Base-by-base conservation (phyloP, 2,329 filamentous ascomycete species). In the Sporothrix protearum region DNA sequence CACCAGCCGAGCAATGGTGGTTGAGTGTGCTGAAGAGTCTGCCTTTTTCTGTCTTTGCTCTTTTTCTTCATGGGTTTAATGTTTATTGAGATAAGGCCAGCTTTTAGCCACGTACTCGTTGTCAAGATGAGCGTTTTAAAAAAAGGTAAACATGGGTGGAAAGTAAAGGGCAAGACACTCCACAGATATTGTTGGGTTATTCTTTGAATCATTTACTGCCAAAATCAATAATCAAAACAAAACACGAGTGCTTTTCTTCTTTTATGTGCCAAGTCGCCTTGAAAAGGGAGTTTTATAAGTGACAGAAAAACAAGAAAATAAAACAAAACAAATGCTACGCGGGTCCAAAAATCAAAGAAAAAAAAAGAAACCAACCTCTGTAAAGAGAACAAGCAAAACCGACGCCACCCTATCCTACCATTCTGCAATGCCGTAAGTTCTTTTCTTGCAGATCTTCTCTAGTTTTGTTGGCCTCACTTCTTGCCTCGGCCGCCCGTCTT, bases 401-500 rank as follows among this genome's bases (percentile, higher is more conserved):
- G 45, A 19, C 25, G n/a, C n/a, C 59, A 22, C 16, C 12, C n/a
- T n/a, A 19, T n/a, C n/a, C n/a, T 8, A 64, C 59, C 36, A 9
- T 25, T 25, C 59, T 12, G 36, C n/a, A 2, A 16, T 28, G 12
- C 57, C n/a, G 22, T 25, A 6, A 22, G 14, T 42, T 10, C n/a
- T n/a, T n/a, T n/a, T n/a, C n/a, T n/a, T n/a, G n/a, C n/a, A n/a
- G n/a, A n/a, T n/a, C n/a, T n/a, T n/a, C n/a, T n/a, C n/a, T n/a
- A n/a, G n/a, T 51, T 22, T 22, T n/a, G 47, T 49, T 49, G n/a
- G n/a, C n/a, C 25, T 67, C 28, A 68, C 66, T 68, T 68, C 49
- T 86, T 88, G 1, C 80, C 82, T 75, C 85, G 88, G 3, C 73
- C 57, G 77, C 76, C 57, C 77, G 76, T 53, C 49, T 45, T 68